A percentile compares a stretch with the other conserved stretches of the same genome.
phyloP scores from a whole-genome alignment of 2,329 filamentous ascomycete genomes.

The Elsinoe batatas region DNA sequence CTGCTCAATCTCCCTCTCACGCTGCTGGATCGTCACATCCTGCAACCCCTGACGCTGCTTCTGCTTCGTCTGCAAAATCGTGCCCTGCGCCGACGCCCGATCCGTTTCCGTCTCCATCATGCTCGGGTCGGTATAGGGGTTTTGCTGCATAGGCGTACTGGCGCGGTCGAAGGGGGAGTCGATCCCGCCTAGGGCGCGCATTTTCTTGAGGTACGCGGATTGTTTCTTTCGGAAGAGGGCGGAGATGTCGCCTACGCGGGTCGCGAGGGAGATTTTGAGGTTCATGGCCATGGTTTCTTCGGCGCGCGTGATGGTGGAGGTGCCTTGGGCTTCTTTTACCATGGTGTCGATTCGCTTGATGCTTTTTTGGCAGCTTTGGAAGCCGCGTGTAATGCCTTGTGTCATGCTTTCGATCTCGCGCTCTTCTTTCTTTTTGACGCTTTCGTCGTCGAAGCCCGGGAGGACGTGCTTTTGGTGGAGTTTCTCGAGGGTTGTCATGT shows the following conservation, averaged over 20 bases:
- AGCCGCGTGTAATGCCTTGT: conserved; percentile 76
- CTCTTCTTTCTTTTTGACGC: conserved; percentile 78
- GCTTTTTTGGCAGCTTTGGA: conserved; percentile 80
- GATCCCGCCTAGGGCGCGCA: conserved; percentile 35
- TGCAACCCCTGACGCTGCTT: conserved; percentile 52
- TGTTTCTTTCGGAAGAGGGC: conserved; percentile 94
- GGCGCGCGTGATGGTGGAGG: conserved; percentile 62
- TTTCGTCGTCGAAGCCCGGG: conserved; percentile 92
- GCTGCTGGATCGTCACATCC: conserved; percentile 76
- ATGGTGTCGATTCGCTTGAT: conserved; percentile 83
- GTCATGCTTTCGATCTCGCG: conserved; percentile 82
- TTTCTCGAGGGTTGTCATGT: conserved; percentile 77
- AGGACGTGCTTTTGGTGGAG: conserved; percentile 95
- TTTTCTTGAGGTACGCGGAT: conserved; percentile 75
- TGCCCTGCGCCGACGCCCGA: conserved; percentile 80
- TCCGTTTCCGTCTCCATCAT: conserved; percentile 90
- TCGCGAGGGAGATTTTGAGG: conserved; percentile 82
- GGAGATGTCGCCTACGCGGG: conserved; percentile 83
- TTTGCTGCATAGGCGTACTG: conserved; percentile 41
- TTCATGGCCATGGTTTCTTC: conserved; percentile 96
- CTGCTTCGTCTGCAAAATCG: conserved; percentile 68
- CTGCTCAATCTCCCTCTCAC: conserved; percentile 93
- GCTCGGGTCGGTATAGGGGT: conserved; percentile 72
- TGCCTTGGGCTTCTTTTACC: conserved; percentile 68
- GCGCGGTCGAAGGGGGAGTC: conserved; percentile 30